Evolutionary conservation across 805 yeast species (phyloP).

Genomic region (Gaillardinia entomophila): DNA sequence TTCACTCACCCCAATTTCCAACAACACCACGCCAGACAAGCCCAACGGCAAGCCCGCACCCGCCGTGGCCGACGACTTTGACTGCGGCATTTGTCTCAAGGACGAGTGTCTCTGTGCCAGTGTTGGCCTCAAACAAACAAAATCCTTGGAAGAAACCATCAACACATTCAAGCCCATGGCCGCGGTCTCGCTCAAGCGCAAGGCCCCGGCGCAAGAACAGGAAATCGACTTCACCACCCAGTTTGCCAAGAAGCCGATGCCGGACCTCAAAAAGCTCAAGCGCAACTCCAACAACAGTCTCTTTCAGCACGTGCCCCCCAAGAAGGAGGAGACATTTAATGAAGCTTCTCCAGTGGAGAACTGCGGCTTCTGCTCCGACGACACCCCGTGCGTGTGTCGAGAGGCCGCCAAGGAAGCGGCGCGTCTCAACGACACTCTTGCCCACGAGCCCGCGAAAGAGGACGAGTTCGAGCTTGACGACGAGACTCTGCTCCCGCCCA

Average conservation of each 20-base stretch:
- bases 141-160: constrained; percentile 26
- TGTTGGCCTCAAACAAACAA: constrained; percentile 35
- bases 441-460: constrained; percentile 10
- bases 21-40: constrained; percentile 9
- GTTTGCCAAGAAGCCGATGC: constrained; percentile 30
- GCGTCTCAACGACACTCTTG: constrained; percentile 22
- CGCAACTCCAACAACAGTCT: constrained; percentile 4
- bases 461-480: constrained; percentile 29
- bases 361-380: constrained; percentile 93
- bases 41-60: constrained; percentile 1
- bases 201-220: constrained; percentile 5
- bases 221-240: constrained; percentile 58
- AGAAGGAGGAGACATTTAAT: constrained; percentile 19
- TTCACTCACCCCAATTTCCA: constrained; percentile 9
- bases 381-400: constrained; percentile 86
- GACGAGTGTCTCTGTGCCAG: constrained; percentile 65
- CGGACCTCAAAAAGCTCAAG: constrained; percentile 28
- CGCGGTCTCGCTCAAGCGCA: constrained; percentile 51
- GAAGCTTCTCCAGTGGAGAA: constrained; percentile 56
- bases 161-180: constrained; percentile 51
- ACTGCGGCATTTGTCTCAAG: constrained; percentile 63
- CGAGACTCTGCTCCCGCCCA: constrained; percentile 38
- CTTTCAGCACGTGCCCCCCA: constrained; percentile 8
- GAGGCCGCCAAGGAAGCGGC: constrained; percentile 61
- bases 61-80: constrained; percentile 21